phyloP scores from a whole-genome alignment of 257 asterid genomes.

The Haberlea rhodopensis region DNA sequence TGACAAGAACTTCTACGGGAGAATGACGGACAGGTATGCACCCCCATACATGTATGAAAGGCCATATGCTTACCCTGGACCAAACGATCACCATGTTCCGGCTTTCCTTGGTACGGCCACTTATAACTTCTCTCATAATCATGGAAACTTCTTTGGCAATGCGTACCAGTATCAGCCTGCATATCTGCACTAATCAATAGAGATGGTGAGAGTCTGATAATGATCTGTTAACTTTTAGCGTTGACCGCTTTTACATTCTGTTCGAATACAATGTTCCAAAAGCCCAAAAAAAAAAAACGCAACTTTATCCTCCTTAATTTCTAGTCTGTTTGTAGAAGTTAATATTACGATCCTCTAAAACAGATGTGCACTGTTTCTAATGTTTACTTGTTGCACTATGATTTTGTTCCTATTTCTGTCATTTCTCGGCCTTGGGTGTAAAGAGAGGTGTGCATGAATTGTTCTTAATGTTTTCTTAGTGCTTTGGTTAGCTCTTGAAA shows the following conservation, averaged over 20 bases:
- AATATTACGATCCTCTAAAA: constrained; percentile 35
- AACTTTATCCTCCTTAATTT: constrained; percentile 42
- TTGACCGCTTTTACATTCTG: constrained; percentile 54
- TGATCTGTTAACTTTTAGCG: constrained; percentile 66
- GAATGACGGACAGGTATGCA: constrained; percentile 72
- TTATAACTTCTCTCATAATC: constrained; percentile 59
- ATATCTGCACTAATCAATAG: constrained; percentile 91
- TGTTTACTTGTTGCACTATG: constrained; percentile 30
- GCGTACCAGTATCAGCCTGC: constrained; percentile 95
- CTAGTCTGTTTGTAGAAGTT: constrained; percentile 75
- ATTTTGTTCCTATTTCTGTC: not conserved
- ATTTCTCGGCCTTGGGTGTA: not conserved
- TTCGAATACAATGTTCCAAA: constrained; percentile 34
- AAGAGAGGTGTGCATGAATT: too few relatives aligned
- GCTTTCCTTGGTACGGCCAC: constrained; percentile 58
- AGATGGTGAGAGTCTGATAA: constrained; percentile 45
- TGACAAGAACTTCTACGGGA: constrained; percentile 70
- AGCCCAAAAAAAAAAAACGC: constrained; percentile 15
- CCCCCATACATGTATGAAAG: constrained; percentile 67
- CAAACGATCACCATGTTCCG: constrained; percentile 56
- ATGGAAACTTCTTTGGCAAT: constrained; percentile 84
- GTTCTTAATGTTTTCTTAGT: not conserved
- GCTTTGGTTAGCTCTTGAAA: not conserved
- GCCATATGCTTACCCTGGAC: constrained; percentile 66
- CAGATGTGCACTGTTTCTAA: constrained; percentile 37